Percentiles rank a stretch among this genome's conserved stretches.
phyloP scores from a whole-genome alignment of 1,284 basidiomycete genomes.

The Cystobasidium slooffiae region DNA sequence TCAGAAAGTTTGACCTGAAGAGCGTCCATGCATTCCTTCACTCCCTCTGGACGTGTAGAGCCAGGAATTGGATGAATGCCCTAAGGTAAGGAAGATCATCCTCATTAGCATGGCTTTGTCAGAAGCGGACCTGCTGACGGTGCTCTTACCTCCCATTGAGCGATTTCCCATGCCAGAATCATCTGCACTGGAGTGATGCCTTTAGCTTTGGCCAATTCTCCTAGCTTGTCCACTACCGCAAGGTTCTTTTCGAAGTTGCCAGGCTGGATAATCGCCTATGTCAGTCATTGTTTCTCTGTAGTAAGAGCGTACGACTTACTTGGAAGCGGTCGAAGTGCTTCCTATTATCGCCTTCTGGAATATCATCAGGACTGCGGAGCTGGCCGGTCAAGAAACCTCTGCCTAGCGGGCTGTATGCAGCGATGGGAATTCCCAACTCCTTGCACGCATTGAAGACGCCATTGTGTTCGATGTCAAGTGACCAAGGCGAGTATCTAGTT shows the following conservation, averaged over 20 bases:
- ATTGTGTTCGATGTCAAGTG: slow-evolving; percentile 59
- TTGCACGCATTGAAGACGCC: slow-evolving; percentile 58
- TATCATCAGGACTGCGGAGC: slow-evolving; percentile 63
- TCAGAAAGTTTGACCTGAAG: slow-evolving; percentile 49
- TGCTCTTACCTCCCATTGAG: slow-evolving; percentile 61
- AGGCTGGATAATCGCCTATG: slow-evolving; percentile 46
- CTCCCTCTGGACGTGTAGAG: slow-evolving; percentile 54
- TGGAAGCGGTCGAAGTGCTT: slow-evolving; percentile 55
- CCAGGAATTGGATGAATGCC: slow-evolving; percentile 57
- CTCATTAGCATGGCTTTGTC: background rate
- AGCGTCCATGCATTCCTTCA: slow-evolving; percentile 54
- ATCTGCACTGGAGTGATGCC: slow-evolving; percentile 65
- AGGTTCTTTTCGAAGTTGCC: slow-evolving; percentile 68
- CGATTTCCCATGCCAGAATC: slow-evolving; percentile 67
- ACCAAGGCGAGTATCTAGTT: slow-evolving; percentile 58
- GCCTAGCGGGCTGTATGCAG: slow-evolving; percentile 69
- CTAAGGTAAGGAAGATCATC: background rate
- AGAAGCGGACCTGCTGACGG: slow-evolving; percentile 11
- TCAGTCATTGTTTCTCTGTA: background rate
- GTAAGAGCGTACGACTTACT: slow-evolving; percentile 31
- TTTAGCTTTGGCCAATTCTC: slow-evolving; percentile 61
- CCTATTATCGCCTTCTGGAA: slow-evolving; percentile 63
- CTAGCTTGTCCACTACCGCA: slow-evolving; percentile 62
- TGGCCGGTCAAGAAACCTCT: slow-evolving; percentile 68
- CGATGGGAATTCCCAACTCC: slow-evolving; percentile 63